Base-by-base conservation (phyloP, 176 grass and related monocot genomes). In the Oryza glaberrima region DNA sequence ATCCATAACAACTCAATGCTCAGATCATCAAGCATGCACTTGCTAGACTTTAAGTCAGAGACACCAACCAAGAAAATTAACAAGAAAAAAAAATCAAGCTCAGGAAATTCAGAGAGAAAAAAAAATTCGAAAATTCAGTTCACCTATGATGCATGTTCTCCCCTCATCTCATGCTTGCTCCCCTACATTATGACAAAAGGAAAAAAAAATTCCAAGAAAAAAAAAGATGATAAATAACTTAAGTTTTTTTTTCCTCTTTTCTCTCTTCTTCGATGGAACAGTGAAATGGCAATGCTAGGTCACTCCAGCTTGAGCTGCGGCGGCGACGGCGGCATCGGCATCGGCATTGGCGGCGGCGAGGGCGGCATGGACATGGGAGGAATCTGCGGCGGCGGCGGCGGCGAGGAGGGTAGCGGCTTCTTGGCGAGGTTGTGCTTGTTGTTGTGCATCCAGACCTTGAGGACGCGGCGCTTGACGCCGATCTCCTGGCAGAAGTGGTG, bases 381-480 rank as follows among this genome's bases (percentile, higher is more conserved):
- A 36, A 44, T 19, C 47, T 5, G 77, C 54, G 47, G 28, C 51
- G 7, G 28, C 28, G 28, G 3, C 23, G 70, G 77, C 17, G 82
- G 69, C 22, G 82, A 82, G 36, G 48, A 6, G 11, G 14, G 71
- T 49, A 45, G 45, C 17, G 60, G 84, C 84, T 86, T 92, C 49
- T 83, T 94, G 65, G 92, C 92, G 43, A 97, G 89, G 88, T 70
- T 94, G 67, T 97, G 92, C 90, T 98, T 98, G 90, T 98, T 98
- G 89, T 98, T 98, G 84, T 98, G 93, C 95, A 98, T 98, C 95
- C 95, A 98, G 0, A 98, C 93, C 90, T 98, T 98, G 82, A 98
- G 91, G 16, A 98, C 93, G 32, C 93, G 88, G 32, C 95, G 91
- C 82, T 88, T 93, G 1, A 98, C 93, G 26, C 95, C 95, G 69